These are phyloP conservation scores for Umbelopsis ramanniana DNA, from an alignment of 192 early-diverging fungal genomes.

Conservation along the genomic window DNA sequence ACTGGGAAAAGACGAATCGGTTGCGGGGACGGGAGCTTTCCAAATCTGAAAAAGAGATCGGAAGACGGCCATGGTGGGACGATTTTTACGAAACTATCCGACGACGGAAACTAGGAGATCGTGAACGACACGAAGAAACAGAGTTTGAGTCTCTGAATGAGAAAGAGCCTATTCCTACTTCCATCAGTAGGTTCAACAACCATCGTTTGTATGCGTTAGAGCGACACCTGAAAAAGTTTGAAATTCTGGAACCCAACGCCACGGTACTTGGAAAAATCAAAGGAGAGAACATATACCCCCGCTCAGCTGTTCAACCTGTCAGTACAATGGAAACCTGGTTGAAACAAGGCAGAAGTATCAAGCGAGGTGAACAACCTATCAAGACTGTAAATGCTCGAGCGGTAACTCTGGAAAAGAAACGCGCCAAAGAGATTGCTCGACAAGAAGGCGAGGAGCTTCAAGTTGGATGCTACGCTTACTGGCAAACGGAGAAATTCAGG, in stretches of 20 bases:
- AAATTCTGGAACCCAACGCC: slow-evolving; percentile 72
- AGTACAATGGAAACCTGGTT: slow-evolving; percentile 66
- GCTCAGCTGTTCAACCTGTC: slow-evolving; percentile 67
- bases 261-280: slow-evolving; percentile 79
- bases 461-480: slow-evolving; percentile 75
- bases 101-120: slow-evolving; percentile 27
- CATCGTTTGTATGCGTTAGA: slow-evolving; percentile 87
- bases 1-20: slow-evolving; percentile 44
- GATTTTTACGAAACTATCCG: slow-evolving; percentile 29
- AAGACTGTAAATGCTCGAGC: slow-evolving; percentile 51
- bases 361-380: slow-evolving; percentile 40
- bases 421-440: slow-evolving; percentile 41
- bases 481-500: slow-evolving; percentile 81
- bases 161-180: slow-evolving; percentile 70
- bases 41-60: slow-evolving; percentile 42
- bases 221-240: slow-evolving; percentile 79
- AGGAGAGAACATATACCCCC: slow-evolving; percentile 80
- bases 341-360: slow-evolving; percentile 61
- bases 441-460: slow-evolving; percentile 34
- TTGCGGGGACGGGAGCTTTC: slow-evolving; percentile 55
- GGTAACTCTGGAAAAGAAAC: slow-evolving; percentile 48
- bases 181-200: slow-evolving; percentile 76
- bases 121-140: slow-evolving; percentile 47
- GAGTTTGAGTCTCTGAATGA: slow-evolving; percentile 26
- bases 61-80: slow-evolving; percentile 46